Percentiles rank a stretch among this genome's conserved stretches.
phyloP scores from a whole-genome alignment of 176 grass and related monocot genomes.

The Cenchrus americanus region DNA sequence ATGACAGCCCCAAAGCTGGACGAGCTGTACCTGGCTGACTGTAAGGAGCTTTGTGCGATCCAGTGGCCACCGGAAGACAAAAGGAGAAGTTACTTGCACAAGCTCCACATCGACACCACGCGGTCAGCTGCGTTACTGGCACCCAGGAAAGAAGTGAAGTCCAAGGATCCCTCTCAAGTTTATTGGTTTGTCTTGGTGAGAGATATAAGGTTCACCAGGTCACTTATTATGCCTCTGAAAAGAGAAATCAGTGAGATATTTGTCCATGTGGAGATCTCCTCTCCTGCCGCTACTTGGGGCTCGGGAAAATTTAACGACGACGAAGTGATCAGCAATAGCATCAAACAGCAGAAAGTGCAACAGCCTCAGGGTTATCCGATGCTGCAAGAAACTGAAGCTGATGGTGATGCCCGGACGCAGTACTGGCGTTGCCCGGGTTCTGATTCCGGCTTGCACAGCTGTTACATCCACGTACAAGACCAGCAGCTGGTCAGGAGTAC shows the following conservation, averaged over 20 bases:
- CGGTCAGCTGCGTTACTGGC: background rate
- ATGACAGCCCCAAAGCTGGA: accelerated
- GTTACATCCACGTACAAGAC: slow-evolving; percentile 24
- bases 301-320: too few relatives aligned
- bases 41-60: background rate
- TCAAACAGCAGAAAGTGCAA: too few relatives aligned
- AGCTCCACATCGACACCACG: background rate
- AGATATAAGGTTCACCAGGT: slow-evolving; percentile 3
- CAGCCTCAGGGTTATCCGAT: too few relatives aligned
- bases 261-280: background rate
- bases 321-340: too few relatives aligned
- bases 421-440: background rate
- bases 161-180: background rate
- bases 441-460: too few relatives aligned
- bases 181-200: background rate
- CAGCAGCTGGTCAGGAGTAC: background rate
- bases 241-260: background rate
- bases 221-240: background rate
- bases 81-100: background rate
- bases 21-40: background rate
- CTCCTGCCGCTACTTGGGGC: background rate
- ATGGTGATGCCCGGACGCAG: background rate
- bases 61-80: background rate
- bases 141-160: too few relatives aligned
- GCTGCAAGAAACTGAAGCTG: background rate